Base-by-base conservation (phyloP, 1,139 yeast genomes). In the Kodamaea fungicola region DNA sequence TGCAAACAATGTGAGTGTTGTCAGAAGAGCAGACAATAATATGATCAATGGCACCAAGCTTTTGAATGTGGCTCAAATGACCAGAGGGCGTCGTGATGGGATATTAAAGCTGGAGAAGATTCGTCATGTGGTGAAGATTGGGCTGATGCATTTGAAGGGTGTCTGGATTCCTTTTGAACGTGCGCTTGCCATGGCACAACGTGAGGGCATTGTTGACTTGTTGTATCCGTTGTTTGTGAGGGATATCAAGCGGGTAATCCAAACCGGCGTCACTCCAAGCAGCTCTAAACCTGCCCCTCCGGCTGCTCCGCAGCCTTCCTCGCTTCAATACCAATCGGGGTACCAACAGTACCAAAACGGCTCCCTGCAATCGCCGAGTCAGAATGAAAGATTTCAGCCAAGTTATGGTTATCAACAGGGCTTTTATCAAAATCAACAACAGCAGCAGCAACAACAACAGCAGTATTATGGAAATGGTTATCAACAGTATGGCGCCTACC, bases 101-200 rank as follows among this genome's bases (percentile, higher is more conserved):
- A 84, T 92, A 45, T 69, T 90, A 45, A 90, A 90, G 65, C 80
- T 86, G 43, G 97, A 90, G 60, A 86, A 88, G 57, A 78, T 80
- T 29, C 73, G 97, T 34, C 94, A 88, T 58, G 97, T 92, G 34
- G 96, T 90, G 40, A 90, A 90, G 62, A 87, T 90, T 48, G 98
- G 98, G 8, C 86, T 96, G 12, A 90, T 90, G 97, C 96, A 90
- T 59, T 71, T 90, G 53, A 90, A 90, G 64, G 98, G 98, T 37
- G 97, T 90, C 33, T 90, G 97, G 97, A 89, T 90, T 47, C 97
- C 97, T 1, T 89, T 89, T 59, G 97, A 90, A 49, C 73, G 97
- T 38, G 97, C 97, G 1, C 68, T 86, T 36, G 85, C 87, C 22
- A 84, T 90, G 80, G 96, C 97, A 25, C 89, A 86, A 62, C 73